Percentiles rank a stretch among this genome's conserved stretches.
phyloP scores from a whole-genome alignment of 192 early-diverging fungal species.

The Coemansia sp. region DNA sequence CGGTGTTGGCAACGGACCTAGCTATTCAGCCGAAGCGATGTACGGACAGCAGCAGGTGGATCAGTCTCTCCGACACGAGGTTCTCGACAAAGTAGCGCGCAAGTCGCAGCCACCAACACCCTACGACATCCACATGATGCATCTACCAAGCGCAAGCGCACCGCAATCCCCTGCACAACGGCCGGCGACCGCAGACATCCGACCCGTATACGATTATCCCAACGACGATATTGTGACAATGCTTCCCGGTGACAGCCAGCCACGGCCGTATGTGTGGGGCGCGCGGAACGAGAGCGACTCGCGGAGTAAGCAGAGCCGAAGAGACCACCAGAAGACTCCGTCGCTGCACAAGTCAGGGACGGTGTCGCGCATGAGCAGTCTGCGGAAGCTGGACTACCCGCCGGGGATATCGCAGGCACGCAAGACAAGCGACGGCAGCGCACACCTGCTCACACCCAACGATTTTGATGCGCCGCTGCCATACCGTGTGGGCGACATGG shows the following conservation, averaged over 20 bases:
- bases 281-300: constrained; percentile 7
- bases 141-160: constrained; percentile 16
- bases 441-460: constrained; percentile 35
- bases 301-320: constrained; percentile 17
- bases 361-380: constrained; percentile 22
- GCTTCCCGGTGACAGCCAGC: constrained; percentile 34
- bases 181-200: constrained; percentile 9
- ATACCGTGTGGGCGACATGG: constrained; percentile 49
- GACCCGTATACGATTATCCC: constrained; percentile 1
- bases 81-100: constrained; percentile 46
- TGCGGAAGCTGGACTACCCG: constrained; percentile 23
- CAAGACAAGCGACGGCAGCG: constrained; percentile 48
- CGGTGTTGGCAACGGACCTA: neutral
- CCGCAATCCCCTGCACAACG: constrained; percentile 24
- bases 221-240: constrained; percentile 35
- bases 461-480: constrained; percentile 39
- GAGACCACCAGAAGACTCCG: constrained; percentile 10
- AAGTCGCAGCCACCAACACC: constrained; percentile 46
- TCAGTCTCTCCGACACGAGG: constrained; percentile 40
- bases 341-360: constrained; percentile 14
- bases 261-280: constrained; percentile 27
- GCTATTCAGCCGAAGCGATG: constrained; percentile 21
- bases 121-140: constrained; percentile 17
- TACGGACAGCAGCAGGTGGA: constrained; percentile 16
- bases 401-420: constrained; percentile 26